Conservation (phyloP, 2,329 filamentous ascomycete species). For the Lasiodiplodia hormozganensis region DNA sequence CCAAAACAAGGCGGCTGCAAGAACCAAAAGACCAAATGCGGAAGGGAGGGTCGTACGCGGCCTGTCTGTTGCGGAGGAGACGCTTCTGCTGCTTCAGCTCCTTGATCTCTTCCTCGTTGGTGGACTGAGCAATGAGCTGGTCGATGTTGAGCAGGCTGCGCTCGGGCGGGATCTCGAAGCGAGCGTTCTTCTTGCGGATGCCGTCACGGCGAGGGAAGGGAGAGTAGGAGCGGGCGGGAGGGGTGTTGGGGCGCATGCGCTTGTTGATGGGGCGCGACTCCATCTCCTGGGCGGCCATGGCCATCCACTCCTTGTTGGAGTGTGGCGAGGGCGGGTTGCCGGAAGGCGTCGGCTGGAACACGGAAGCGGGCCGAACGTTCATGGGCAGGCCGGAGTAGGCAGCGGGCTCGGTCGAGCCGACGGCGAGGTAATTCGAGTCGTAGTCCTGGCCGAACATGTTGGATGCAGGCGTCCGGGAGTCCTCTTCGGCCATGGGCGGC, state of each 20-base stretch:
- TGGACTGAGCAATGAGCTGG: constrained; percentile 84
- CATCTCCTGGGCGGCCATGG: constrained; percentile 58
- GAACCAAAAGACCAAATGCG: constrained; percentile 51
- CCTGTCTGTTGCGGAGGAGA: constrained; percentile 91
- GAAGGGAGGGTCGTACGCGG: constrained; percentile 70
- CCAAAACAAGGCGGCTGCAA: constrained; percentile 41
- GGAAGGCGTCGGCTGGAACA: constrained; percentile 54
- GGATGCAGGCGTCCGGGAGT: constrained; percentile 68
- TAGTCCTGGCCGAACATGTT: constrained; percentile 62
- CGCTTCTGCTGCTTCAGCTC: constrained; percentile 99
- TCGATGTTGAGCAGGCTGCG: constrained; percentile 95
- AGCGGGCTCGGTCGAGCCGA: constrained; percentile 49
- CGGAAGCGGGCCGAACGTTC: constrained; percentile 56
- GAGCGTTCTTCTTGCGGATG: constrained; percentile 98
- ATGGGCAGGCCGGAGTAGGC: constrained; percentile 46
- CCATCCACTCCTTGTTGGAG: constrained; percentile 66
- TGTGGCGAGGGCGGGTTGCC: constrained; percentile 66
- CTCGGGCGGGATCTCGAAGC: constrained; percentile 95
- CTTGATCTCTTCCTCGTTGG: constrained; percentile 92
- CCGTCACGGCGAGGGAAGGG: constrained; percentile 79
- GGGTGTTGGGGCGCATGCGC: constrained; percentile 70
- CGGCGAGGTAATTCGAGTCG: constrained; percentile 45
- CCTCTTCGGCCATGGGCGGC: constrained; percentile 53
- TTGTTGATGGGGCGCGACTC: constrained; percentile 56
- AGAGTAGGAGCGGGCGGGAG: constrained; percentile 72